These are phyloP conservation scores for Alternaria rosae DNA, from an alignment of 2,329 filamentous ascomycete genomes.

Conservation along the genomic window DNA sequence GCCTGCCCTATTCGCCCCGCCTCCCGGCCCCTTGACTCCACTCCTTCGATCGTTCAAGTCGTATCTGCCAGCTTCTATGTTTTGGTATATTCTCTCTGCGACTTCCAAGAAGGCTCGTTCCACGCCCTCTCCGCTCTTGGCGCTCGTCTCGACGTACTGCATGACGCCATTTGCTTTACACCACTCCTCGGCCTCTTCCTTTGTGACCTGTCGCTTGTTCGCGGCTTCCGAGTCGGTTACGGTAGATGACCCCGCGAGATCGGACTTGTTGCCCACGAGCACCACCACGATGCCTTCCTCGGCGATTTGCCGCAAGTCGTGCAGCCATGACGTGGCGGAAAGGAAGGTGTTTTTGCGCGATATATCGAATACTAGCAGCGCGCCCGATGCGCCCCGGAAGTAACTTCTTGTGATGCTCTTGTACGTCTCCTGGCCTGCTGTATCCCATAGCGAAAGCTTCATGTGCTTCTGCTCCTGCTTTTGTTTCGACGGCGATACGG, in stretches of 20 bases:
- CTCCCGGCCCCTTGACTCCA: conserved; percentile 79
- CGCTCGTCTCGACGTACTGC: conserved; percentile 94
- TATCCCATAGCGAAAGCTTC: conserved; percentile 96
- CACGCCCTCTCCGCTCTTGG: conserved; percentile 93
- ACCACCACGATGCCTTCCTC: conserved; percentile 95
- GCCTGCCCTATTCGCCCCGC: conserved; percentile 50
- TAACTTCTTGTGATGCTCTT: conserved; percentile 95
- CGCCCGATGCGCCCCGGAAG: conserved; percentile 81
- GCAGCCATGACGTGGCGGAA: conserved; percentile 90
- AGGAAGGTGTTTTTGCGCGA: conserved; percentile 83
- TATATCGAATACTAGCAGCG: conserved; percentile 93
- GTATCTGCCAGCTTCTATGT: conserved; percentile 94
- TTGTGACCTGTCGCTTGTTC: conserved; percentile 80
- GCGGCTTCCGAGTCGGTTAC: conserved; percentile 49
- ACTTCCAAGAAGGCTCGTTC: conserved; percentile 93
- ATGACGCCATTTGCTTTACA: conserved; percentile 83
- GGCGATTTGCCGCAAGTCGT: conserved; percentile 91
- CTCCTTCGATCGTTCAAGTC: conserved; percentile 92
- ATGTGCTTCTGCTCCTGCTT: conserved; percentile 72
- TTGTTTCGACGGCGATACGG: conserved; percentile 37
- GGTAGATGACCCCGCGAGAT: conserved; percentile 67
- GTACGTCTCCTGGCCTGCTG: conserved; percentile 95
- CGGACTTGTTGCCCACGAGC: conserved; percentile 93
- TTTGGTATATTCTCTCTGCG: conserved; percentile 93
- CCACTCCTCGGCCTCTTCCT: conserved; percentile 88